Evolutionary conservation across 176 grass and related monocot genomes (phyloP).

Genomic region (Carex scoparia): DNA sequence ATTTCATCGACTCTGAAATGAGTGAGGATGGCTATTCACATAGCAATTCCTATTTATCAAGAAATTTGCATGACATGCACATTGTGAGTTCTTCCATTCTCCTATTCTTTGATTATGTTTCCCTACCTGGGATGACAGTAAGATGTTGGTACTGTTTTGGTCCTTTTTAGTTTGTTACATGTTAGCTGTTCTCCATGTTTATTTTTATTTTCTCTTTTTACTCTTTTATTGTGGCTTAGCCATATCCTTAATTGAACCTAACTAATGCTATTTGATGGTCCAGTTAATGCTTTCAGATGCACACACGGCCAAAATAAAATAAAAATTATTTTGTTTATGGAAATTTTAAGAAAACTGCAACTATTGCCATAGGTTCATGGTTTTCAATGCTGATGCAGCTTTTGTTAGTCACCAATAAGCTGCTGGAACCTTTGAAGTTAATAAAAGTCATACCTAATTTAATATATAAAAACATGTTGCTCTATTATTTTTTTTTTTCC

Average conservation of each 20-base stretch:
- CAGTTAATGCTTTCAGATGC: not conserved
- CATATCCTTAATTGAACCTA: not conserved
- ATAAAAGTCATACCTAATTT: not conserved
- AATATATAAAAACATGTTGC: not conserved
- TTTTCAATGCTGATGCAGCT: not conserved
- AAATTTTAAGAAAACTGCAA: not conserved
- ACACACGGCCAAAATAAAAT: not conserved
- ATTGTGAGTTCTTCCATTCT: conserved; percentile 45
- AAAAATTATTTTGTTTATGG: not conserved
- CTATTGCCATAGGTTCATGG: not conserved
- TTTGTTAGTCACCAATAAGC: not conserved
- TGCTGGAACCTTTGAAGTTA: not conserved
- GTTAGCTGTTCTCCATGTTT: not conserved
- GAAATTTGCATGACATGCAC: conserved; percentile 63
- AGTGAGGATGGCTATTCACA: conserved; percentile 31
- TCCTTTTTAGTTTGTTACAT: not conserved
- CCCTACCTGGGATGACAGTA: not conserved
- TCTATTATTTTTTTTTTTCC: not conserved
- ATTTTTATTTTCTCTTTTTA: not conserved
- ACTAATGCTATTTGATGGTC: not conserved
- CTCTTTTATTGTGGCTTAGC: not conserved
- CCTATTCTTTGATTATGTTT: not conserved
- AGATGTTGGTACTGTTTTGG: not conserved
- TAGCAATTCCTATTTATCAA: conserved; percentile 51
- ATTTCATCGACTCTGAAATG: conserved; percentile 36